A percentile compares a stretch with the other conserved stretches of the same genome.
phyloP scores from a whole-genome alignment of 179 eudicot genomes.

The Pouteria campechiana region DNA sequence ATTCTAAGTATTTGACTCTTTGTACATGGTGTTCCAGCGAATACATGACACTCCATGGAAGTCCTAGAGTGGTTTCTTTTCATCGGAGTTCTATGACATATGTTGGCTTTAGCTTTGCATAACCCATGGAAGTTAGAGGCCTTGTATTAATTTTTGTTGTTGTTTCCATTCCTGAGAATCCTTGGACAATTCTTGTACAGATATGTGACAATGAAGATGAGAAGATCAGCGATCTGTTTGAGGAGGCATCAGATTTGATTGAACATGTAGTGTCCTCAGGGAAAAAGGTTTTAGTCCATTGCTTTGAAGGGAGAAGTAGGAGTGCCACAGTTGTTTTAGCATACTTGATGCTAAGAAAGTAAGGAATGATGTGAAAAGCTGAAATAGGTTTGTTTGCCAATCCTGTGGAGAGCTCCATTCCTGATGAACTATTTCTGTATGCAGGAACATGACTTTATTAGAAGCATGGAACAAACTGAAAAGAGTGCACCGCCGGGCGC shows the following conservation, averaged over 20 bases:
- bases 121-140: too few species aligned
- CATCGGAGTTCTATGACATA: too few species aligned
- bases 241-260: constrained; percentile 73
- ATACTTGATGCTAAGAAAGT: constrained; percentile 86
- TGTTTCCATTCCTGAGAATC: too few species aligned
- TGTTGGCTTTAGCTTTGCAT: too few species aligned
- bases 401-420: too few species aligned
- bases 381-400: background rate
- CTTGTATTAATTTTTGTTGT: too few species aligned
- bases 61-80: too few species aligned
- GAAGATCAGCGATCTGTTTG: constrained; percentile 67
- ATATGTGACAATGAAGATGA: constrained; percentile 81
- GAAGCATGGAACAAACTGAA: constrained; percentile 90
- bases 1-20: too few species aligned
- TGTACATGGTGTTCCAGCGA: too few species aligned
- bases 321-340: constrained; percentile 92
- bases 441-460: constrained; percentile 65
- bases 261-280: constrained; percentile 56
- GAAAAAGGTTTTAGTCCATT: constrained; percentile 93
- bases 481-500: constrained; percentile 86
- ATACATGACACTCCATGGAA: too few species aligned
- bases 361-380: constrained; percentile 19
- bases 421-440: constrained; percentile 1
- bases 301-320: constrained; percentile 99
- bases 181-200: constrained; percentile 39